phyloP scores from a whole-genome alignment of 2,329 filamentous ascomycete genomes.

The Geosmithia morbida region DNA sequence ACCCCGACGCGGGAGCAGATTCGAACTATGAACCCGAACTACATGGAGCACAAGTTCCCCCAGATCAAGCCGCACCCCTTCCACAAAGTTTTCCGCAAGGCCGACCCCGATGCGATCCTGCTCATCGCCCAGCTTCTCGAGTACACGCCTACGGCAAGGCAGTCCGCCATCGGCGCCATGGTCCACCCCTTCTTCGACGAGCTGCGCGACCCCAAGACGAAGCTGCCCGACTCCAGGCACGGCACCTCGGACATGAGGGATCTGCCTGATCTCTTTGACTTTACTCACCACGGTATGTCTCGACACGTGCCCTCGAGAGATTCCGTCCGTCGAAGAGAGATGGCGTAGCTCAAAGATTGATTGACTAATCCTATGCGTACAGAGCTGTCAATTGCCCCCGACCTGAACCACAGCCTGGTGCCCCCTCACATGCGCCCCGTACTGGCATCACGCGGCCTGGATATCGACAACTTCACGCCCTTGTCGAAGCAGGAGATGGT shows the following conservation, averaged over 20 bases:
- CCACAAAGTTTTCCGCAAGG: conserved; percentile 98
- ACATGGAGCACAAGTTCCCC: conserved; percentile 99
- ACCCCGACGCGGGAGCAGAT: conserved; percentile 97
- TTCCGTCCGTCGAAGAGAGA: not conserved
- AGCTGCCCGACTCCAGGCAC: conserved; percentile 87
- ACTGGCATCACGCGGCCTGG: conserved; percentile 64
- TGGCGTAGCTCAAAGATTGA: not conserved
- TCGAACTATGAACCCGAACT: conserved; percentile 99
- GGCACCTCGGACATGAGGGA: conserved; percentile 67
- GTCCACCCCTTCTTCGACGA: conserved; percentile 98
- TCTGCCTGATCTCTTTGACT: conserved; percentile 81
- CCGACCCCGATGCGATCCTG: conserved; percentile 83
- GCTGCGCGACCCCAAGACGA: conserved; percentile 78
- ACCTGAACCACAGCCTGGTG: conserved; percentile 77
- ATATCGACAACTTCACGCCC: conserved; percentile 88
- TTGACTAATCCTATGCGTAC: conserved; percentile 2
- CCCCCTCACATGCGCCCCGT: conserved; percentile 66
- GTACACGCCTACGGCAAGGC: conserved; percentile 91
- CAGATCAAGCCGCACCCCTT: conserved; percentile 99
- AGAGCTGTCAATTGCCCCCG: conserved; percentile 94
- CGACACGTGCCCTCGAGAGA: no score
- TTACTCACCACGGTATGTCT: conserved; percentile 74
- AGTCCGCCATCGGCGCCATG: conserved; percentile 92
- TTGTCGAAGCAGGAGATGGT: conserved; percentile 94
- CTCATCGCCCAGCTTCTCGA: conserved; percentile 87